Evolutionary conservation across 1,284 basidiomycete genomes (phyloP).

Genomic region (Cystodermella granulosa): DNA sequence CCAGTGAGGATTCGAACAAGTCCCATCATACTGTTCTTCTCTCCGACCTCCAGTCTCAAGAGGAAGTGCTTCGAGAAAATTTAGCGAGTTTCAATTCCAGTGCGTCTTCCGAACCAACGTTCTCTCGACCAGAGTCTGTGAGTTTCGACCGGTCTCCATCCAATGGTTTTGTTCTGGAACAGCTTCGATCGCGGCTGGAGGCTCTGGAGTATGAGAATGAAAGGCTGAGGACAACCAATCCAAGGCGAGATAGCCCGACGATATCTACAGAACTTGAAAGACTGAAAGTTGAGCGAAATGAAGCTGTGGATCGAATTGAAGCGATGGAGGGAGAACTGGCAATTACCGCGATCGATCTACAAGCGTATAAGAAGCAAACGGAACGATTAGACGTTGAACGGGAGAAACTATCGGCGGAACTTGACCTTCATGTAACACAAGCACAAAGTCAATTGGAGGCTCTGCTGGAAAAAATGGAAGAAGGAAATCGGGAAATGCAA

Average conservation of each 20-base stretch:
- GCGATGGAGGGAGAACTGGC: slow-evolving; percentile 51
- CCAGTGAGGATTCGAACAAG: slow-evolving; percentile 7
- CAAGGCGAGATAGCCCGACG: slow-evolving; percentile 2
- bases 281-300: slow-evolving; percentile 48
- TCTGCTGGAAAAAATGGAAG: slow-evolving; percentile 21
- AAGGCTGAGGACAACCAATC: slow-evolving; percentile 29
- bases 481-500: slow-evolving; percentile 1
- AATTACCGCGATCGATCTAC: slow-evolving; percentile 42
- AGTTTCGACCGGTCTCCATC: slow-evolving; percentile 32
- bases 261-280: slow-evolving; percentile 8
- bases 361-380: slow-evolving; percentile 50
- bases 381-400: slow-evolving; percentile 47
- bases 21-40: neutral
- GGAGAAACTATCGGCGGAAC: slow-evolving; percentile 40
- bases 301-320: too few species aligned
- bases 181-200: slow-evolving; percentile 50
- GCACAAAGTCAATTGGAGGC: too few species aligned
- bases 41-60: neutral
- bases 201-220: slow-evolving; percentile 58
- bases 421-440: slow-evolving; percentile 45
- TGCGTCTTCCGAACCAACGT: slow-evolving; percentile 17
- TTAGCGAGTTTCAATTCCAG: neutral
- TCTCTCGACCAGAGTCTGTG: slow-evolving; percentile 31
- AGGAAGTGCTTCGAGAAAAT: neutral
- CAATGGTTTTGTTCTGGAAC: slow-evolving; percentile 30